These are phyloP conservation scores for Eustoma russellianum DNA, from an alignment of 257 asterid species.

Conservation along the genomic window DNA sequence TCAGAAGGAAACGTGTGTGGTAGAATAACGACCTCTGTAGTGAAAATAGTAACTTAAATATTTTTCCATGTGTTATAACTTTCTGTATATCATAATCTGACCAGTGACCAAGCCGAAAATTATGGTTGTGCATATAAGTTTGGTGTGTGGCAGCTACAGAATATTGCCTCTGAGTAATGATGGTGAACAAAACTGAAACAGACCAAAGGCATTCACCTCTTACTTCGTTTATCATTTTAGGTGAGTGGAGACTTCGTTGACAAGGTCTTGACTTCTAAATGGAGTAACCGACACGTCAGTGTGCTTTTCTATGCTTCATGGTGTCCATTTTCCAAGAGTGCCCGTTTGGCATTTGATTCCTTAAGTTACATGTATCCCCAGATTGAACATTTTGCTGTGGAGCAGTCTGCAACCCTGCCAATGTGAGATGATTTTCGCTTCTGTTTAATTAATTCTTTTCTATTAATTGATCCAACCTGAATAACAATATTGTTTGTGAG, in stretches of 20 bases:
- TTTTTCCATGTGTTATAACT: too few relatives aligned
- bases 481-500: too few relatives aligned
- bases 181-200: too few relatives aligned
- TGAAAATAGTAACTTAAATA: too few relatives aligned
- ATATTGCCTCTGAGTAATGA: too few relatives aligned
- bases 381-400: constrained; percentile 47
- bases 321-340: constrained; percentile 54
- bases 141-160: too few relatives aligned
- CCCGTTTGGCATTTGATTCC: constrained; percentile 30
- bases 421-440: constrained; percentile 27
- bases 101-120: too few relatives aligned
- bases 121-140: too few relatives aligned
- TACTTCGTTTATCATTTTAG: constrained; percentile 10
- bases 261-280: constrained; percentile 24
- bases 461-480: neutral
- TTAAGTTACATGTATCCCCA: constrained; percentile 49
- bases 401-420: constrained; percentile 44
- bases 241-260: constrained; percentile 45
- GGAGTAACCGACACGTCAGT: constrained; percentile 30
- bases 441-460: neutral
- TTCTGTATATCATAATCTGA: too few relatives aligned
- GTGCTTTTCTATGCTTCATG: constrained; percentile 50
- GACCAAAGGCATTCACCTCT: too few relatives aligned
- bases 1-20: too few relatives aligned
- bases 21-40: too few relatives aligned